Evolutionary conservation across 108 stramenopile species (phyloP).

Genomic region (Chaetoceros muelleri): DNA sequence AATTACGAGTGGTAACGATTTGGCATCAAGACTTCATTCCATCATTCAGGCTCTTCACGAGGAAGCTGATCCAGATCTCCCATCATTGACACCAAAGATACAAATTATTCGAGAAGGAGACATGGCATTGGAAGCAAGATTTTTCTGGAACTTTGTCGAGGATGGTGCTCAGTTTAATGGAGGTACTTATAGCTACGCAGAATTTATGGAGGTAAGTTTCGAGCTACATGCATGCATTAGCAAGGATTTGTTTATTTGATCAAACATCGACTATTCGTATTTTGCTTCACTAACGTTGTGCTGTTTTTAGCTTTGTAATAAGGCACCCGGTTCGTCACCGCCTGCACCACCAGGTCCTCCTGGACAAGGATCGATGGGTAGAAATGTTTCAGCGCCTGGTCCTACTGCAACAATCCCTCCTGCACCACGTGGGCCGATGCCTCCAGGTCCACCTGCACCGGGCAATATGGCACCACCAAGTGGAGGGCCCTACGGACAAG

Average conservation of each 20-base stretch:
- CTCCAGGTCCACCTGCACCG: neutral
- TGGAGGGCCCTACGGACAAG: neutral
- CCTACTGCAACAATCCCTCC: neutral
- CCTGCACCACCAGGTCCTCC: conserved; percentile 27
- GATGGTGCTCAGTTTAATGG: conserved; percentile 91
- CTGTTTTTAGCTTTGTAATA: conserved; percentile 1
- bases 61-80: conserved; percentile 36
- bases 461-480: neutral
- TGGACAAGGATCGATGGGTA: neutral
- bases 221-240: conserved; percentile 16
- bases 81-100: conserved; percentile 51
- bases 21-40: conserved; percentile 60
- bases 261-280: neutral
- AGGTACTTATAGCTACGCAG: conserved; percentile 84
- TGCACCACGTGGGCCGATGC: conserved; percentile 5
- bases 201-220: conserved; percentile 75
- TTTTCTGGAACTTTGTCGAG: conserved; percentile 93
- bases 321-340: conserved; percentile 15
- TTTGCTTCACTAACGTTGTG: neutral
- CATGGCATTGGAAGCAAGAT: conserved; percentile 71
- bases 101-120: conserved; percentile 87
- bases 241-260: conserved; percentile 9
- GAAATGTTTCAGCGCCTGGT: neutral
- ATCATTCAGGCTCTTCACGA: conserved; percentile 81
- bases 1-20: conserved; percentile 48